Conservation (phyloP, 495 filamentous ascomycete genomes). For the Neurospora sp. region DNA sequence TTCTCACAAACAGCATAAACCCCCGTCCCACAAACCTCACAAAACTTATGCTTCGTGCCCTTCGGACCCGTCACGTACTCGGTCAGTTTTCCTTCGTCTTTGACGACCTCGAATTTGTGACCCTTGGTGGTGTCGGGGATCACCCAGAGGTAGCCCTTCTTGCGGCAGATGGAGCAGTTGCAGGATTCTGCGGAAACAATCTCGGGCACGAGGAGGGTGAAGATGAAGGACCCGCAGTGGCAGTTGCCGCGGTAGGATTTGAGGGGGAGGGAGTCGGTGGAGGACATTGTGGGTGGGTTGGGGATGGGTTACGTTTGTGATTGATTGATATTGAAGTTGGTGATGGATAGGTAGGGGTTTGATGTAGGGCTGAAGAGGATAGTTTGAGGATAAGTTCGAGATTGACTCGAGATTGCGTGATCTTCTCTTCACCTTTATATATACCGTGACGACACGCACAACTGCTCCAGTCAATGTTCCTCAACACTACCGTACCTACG, state of each 20-base stretch:
- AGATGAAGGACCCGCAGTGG: conserved; percentile 44
- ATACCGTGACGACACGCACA: not conserved
- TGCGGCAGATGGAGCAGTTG: conserved; percentile 45
- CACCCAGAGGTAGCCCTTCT: conserved; percentile 33
- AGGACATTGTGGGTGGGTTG: not conserved
- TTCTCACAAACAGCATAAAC: conserved; percentile 8
- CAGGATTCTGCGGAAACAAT: conserved; percentile 29
- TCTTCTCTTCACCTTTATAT: not conserved
- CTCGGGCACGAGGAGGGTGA: conserved; percentile 34
- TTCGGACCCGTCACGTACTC: conserved; percentile 26
- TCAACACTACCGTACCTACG: not conserved
- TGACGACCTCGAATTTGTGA: conserved; percentile 34
- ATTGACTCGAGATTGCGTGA: not conserved
- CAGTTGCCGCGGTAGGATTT: conserved; percentile 48
- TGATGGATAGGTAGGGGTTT: not conserved
- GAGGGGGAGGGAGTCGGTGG: conserved; percentile 8
- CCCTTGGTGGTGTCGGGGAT: conserved; percentile 24
- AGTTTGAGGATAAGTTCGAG: not conserved
- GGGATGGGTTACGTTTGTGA: not conserved
- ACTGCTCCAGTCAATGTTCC: not conserved
- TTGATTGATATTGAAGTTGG: not conserved
- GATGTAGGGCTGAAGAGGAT: not conserved
- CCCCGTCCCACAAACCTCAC: conserved; percentile 30
- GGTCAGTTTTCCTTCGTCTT: conserved; percentile 25
- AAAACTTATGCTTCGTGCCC: conserved; percentile 34